phyloP scores from a whole-genome alignment of 306 rosid genomes.

The Lagenaria siceraria region DNA sequence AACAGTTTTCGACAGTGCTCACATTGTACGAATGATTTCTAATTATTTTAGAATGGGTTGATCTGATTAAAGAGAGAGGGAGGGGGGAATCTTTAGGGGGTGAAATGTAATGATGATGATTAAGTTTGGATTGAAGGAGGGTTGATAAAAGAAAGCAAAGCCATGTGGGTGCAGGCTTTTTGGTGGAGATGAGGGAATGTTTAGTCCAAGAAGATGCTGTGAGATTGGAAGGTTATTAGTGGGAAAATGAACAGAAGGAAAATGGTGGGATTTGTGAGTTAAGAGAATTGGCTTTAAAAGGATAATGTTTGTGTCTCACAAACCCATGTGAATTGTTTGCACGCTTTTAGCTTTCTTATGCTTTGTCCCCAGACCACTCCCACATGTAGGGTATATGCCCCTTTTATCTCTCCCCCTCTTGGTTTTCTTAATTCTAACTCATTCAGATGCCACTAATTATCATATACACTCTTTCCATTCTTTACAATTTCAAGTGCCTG shows the following conservation, averaged over 20 bases:
- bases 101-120: background rate
- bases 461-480: background rate
- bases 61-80: background rate
- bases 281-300: conserved; percentile 15
- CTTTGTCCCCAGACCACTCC: conserved; percentile 55
- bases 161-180: conserved; percentile 8
- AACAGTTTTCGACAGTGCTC: too few relatives aligned
- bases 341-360: conserved; percentile 40
- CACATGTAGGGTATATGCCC: conserved; percentile 65
- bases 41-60: background rate
- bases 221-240: conserved; percentile 2
- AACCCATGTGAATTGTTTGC: conserved; percentile 56
- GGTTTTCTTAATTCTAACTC: conserved; percentile 11
- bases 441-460: conserved; percentile 29
- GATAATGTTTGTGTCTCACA: conserved; percentile 24
- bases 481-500: background rate
- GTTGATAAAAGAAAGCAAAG: background rate
- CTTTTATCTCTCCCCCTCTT: background rate
- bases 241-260: background rate
- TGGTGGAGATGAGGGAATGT: background rate
- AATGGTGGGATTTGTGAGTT: conserved; percentile 13
- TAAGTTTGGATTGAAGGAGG: background rate
- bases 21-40: too few relatives aligned
- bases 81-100: background rate
- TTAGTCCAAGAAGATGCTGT: background rate